These are phyloP conservation scores for Solanum aculeatissimum DNA, from an alignment of 305 asterid species.

Conservation along the genomic window DNA sequence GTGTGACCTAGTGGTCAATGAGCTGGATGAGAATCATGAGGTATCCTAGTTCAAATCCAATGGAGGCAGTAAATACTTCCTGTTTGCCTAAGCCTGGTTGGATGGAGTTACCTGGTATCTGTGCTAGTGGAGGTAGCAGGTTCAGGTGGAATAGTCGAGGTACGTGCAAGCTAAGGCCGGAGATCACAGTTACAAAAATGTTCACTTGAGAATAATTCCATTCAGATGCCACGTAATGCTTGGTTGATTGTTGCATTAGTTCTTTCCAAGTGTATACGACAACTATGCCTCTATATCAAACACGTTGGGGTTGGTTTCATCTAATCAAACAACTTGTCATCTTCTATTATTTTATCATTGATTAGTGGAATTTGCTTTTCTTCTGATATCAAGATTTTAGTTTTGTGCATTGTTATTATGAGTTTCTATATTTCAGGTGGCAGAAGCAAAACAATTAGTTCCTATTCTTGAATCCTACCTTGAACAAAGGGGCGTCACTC, in stretches of 20 bases:
- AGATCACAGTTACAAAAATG: not conserved
- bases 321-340: not conserved
- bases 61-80: not conserved
- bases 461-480: slow-evolving; percentile 68
- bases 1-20: not conserved
- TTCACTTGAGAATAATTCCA: not conserved
- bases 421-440: slow-evolving; percentile 34
- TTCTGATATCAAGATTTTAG: not conserved
- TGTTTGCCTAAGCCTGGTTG: not conserved
- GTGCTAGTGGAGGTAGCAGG: not conserved
- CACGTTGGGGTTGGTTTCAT: not conserved
- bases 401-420: not conserved
- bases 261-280: not conserved
- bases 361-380: not conserved
- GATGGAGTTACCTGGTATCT: not conserved
- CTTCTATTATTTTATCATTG: not conserved
- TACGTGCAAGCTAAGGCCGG: too few relatives aligned
- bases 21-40: not conserved
- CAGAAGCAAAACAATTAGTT: slow-evolving; percentile 46
- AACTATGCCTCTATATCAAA: not conserved
- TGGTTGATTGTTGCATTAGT: not conserved
- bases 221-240: not conserved
- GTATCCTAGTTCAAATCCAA: not conserved
- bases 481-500: slow-evolving; percentile 73
- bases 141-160: too few relatives aligned